phyloP scores from a whole-genome alignment of 2,329 filamentous ascomycete species.

The Pyrenochaeta sp. region DNA sequence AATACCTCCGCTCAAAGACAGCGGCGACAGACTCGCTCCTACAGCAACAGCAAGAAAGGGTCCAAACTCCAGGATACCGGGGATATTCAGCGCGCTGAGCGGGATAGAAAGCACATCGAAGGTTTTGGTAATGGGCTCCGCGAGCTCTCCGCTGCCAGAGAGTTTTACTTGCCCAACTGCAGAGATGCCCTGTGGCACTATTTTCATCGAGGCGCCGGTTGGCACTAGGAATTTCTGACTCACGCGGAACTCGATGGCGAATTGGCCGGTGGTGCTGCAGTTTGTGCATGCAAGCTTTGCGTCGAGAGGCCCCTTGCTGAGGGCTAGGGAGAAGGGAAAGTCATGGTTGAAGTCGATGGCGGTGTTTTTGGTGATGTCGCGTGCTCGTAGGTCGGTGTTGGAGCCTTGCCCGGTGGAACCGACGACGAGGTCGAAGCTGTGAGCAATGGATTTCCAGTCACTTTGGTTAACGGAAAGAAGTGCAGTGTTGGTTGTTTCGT shows the following conservation, averaged over 20 bases:
- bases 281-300: constrained; percentile 21
- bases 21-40: constrained; percentile 19
- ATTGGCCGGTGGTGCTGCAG: constrained; percentile 27
- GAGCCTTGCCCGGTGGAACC: constrained; percentile 11
- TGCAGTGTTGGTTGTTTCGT: constrained; percentile 23
- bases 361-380: constrained; percentile 21
- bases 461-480: constrained; percentile 10
- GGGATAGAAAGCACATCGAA: constrained; percentile 23
- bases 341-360: constrained; percentile 27
- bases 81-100: constrained; percentile 23
- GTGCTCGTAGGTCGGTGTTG: not conserved
- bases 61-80: constrained; percentile 28
- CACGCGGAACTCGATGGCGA: constrained; percentile 29
- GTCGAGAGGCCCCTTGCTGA: constrained; percentile 8
- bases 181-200: constrained; percentile 25
- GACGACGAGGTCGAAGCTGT: constrained; percentile 30
- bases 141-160: constrained; percentile 15
- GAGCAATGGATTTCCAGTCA: constrained; percentile 21
- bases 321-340: constrained; percentile 18
- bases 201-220: constrained; percentile 22
- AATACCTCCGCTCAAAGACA: constrained; percentile 15
- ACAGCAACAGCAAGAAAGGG: constrained; percentile 24
- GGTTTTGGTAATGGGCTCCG: constrained; percentile 15
- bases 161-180: constrained; percentile 24
- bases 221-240: constrained; percentile 23